Evolutionary conservation across 2,329 filamentous ascomycete genomes (phyloP), one percentile per base, ranked within the genome.

Genomic region (Ascochyta koolunga): DNA sequence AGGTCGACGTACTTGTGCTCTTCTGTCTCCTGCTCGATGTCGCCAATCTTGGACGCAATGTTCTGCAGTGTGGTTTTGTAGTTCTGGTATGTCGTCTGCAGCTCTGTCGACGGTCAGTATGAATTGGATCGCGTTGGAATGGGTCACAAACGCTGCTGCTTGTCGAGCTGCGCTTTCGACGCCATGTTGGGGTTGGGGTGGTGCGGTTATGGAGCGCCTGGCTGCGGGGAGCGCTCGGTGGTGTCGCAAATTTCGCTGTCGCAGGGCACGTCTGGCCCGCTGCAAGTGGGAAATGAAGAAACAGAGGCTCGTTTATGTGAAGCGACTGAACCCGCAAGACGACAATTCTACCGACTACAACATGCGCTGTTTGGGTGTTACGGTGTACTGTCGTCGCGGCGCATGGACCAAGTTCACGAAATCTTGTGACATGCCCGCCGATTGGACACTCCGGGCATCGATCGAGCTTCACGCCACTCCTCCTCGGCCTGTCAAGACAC

Each of bases 11-110:
- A 98, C 95, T 96, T 98, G 82, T 99, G 95, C 76, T 99, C 95
- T 76, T 99, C 95, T 18, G 90, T 88, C 75, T 98, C 95, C 75
- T 96, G 91, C 79, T 99, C 95, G 51, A 99, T 93, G 72, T 98
- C 93, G 35, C 95, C 95, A 66, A 99, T 97, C 76, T 96, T 98
- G 71, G 92, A 89, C 25, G 95, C 95, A 68, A 99, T 87, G 71
- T 95, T 90, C 77, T 98, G 93, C 54, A 99, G 84, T 29, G 82
- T 86, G 68, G 84, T 86, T 70, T 88, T 88, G 81, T 84, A 93
- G 77, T 87, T 91, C 63, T 85, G 85, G 75, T 95, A 95, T 66
- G 90, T 89, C 43, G 82, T 79, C 77, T 95, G 90, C 63, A 95
- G 85, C 73, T 95, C 90, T 95, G 66, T 6, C 9, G 29, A 7